Evolutionary conservation across 129 eudicot genomes (phyloP).

Genomic region (Erigeron canadensis): DNA sequence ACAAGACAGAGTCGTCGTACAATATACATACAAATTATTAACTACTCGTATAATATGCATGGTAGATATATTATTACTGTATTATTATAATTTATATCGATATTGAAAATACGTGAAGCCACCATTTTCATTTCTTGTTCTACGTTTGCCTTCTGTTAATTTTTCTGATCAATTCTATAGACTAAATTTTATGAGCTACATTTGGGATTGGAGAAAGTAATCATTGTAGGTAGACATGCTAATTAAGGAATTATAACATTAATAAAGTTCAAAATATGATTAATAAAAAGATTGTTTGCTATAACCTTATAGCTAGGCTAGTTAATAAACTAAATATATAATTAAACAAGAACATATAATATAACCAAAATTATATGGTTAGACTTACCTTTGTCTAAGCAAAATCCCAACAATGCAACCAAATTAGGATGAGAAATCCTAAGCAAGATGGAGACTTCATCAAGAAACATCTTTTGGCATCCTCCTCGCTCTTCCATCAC

Average conservation of each 20-base stretch:
- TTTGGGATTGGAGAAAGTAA: neutral
- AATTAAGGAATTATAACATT: neutral
- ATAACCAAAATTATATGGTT: constrained; percentile 18
- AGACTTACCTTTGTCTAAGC: constrained; percentile 71
- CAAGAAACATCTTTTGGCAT: constrained; percentile 69
- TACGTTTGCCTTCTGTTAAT: neutral
- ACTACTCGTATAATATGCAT: no score
- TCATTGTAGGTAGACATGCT: neutral
- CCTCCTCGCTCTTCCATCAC: constrained; percentile 84
- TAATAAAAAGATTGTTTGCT: neutral
- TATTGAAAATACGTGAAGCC: no score
- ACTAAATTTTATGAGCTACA: neutral
- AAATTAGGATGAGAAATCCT: constrained; percentile 85
- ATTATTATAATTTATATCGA: no score
- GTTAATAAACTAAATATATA: neutral
- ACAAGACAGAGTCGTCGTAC: constrained; percentile 2
- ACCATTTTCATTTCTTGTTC: no score
- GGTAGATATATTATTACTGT: no score
- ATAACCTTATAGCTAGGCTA: neutral
- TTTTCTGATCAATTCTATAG: neutral
- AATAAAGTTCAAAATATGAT: neutral
- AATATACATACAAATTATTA: neutral
- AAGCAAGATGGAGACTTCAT: constrained; percentile 79
- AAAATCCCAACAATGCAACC: constrained; percentile 75
- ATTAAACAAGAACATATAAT: neutral